A percentile compares a stretch with the other conserved stretches of the same genome.
phyloP scores from a whole-genome alignment of 495 filamentous ascomycete genomes.

The Articulospora tetracladia region DNA sequence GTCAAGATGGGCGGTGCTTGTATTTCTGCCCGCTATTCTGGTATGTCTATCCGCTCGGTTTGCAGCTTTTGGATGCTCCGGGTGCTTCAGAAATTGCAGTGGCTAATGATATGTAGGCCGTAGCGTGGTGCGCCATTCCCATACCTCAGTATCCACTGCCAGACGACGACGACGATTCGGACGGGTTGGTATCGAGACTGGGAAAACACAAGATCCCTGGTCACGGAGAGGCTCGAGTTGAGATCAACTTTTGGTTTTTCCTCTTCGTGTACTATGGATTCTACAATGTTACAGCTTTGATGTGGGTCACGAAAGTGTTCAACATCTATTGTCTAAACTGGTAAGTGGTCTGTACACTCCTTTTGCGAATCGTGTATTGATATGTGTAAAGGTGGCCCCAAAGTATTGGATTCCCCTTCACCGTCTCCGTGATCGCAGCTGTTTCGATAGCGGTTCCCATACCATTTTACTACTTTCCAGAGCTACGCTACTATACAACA shows the following conservation, averaged over 20 bases:
- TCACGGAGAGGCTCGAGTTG: constrained; percentile 55
- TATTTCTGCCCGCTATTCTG: constrained; percentile 52
- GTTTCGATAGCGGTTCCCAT: constrained; percentile 51
- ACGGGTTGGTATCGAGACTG: neutral
- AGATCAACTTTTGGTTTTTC: constrained; percentile 67
- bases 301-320: constrained; percentile 67
- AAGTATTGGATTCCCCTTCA: constrained; percentile 53
- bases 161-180: constrained; percentile 28
- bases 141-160: constrained; percentile 56
- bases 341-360: constrained; percentile 20
- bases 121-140: constrained; percentile 58
- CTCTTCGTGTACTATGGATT: constrained; percentile 61
- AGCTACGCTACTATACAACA: constrained; percentile 40
- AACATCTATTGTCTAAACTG: constrained; percentile 64
- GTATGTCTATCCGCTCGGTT: constrained; percentile 44
- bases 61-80: too few species aligned
- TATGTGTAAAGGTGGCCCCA: constrained; percentile 46
- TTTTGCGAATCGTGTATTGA: neutral
- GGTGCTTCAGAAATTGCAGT: neutral
- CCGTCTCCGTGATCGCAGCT: constrained; percentile 50
- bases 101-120: constrained; percentile 35
- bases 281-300: constrained; percentile 58
- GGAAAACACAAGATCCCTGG: constrained; percentile 42
- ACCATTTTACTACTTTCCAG: constrained; percentile 50
- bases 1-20: constrained; percentile 49